phyloP scores from a whole-genome alignment of 768 basidiomycete species.

The Mycena kentingensis region DNA sequence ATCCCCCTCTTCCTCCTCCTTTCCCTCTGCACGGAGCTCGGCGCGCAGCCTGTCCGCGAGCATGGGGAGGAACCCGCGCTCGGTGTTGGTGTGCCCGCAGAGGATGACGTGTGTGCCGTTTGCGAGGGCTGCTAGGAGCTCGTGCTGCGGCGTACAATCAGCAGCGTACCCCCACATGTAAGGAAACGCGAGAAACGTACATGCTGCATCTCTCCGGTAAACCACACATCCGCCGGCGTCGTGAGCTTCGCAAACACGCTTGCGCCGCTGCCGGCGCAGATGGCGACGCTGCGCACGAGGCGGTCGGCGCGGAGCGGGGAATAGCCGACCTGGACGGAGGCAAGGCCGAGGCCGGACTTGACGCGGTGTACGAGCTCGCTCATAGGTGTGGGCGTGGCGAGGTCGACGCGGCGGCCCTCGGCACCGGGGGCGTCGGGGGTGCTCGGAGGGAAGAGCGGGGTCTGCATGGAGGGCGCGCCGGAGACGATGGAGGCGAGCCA shows the following conservation, averaged over 20 bases:
- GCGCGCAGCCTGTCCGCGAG: slow-evolving; percentile 64
- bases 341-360: slow-evolving; percentile 64
- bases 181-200: slow-evolving; percentile 43
- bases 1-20: slow-evolving; percentile 37
- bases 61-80: slow-evolving; percentile 85
- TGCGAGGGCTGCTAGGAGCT: slow-evolving; percentile 80
- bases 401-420: slow-evolving; percentile 67
- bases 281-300: slow-evolving; percentile 67
- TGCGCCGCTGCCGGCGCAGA: slow-evolving; percentile 90
- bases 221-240: slow-evolving; percentile 79
- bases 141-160: slow-evolving; percentile 59
- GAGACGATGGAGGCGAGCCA: slow-evolving; percentile 71
- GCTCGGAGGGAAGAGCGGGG: slow-evolving; percentile 42
- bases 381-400: slow-evolving; percentile 59
- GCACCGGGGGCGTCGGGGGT: slow-evolving; percentile 50
- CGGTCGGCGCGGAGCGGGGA: slow-evolving; percentile 34
- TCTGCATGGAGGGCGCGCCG: slow-evolving; percentile 39
- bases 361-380: slow-evolving; percentile 64
- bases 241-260: slow-evolving; percentile 63
- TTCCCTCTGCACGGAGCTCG: slow-evolving; percentile 45
- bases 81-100: slow-evolving; percentile 93
- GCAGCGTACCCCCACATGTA: slow-evolving; percentile 13
- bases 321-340: slow-evolving; percentile 71
- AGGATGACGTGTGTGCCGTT: slow-evolving; percentile 79
- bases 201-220: slow-evolving; percentile 93